Percentiles rank a stretch among this genome's conserved stretches.
These are phyloP conservation scores for Podaxis carcinomalis DNA, from an alignment of 768 basidiomycete genomes.

Conservation along the genomic window DNA sequence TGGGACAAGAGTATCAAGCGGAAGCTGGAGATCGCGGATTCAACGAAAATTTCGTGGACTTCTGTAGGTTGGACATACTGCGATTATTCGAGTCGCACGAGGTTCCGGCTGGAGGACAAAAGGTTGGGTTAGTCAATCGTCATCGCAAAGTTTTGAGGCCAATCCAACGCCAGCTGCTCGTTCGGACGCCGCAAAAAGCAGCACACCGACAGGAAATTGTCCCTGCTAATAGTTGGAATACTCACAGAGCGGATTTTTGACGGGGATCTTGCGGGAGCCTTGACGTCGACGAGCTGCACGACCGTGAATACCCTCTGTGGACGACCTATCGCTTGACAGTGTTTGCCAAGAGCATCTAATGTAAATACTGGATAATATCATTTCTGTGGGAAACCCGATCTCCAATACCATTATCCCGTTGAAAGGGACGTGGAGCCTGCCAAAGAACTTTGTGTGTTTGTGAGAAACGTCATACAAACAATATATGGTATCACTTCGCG, in stretches of 20 bases:
- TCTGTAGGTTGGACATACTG: conserved; percentile 27
- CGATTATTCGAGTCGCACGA: conserved; percentile 34
- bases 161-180: conserved; percentile 34
- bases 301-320: not conserved
- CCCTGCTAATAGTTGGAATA: conserved; percentile 20
- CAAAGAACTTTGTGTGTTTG: too few species aligned
- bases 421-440: too few species aligned
- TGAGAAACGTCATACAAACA: too few species aligned
- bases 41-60: not conserved
- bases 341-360: conserved; percentile 1
- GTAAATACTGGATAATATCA: not conserved
- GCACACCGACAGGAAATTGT: conserved; percentile 15
- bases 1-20: conserved; percentile 38
- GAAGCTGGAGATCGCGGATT: conserved; percentile 22
- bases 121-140: conserved; percentile 24
- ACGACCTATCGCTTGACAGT: not conserved
- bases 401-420: too few species aligned
- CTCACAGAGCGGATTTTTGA: conserved; percentile 38
- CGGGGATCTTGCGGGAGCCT: conserved; percentile 31
- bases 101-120: conserved; percentile 28
- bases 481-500: too few species aligned
- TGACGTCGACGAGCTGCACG: conserved; percentile 31
- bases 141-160: conserved; percentile 29
- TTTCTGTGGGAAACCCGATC: not conserved
- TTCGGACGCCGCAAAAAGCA: conserved; percentile 23